Conservation (phyloP, 2,329 filamentous ascomycete species). For the Aspergillus novoparasiticus region DNA sequence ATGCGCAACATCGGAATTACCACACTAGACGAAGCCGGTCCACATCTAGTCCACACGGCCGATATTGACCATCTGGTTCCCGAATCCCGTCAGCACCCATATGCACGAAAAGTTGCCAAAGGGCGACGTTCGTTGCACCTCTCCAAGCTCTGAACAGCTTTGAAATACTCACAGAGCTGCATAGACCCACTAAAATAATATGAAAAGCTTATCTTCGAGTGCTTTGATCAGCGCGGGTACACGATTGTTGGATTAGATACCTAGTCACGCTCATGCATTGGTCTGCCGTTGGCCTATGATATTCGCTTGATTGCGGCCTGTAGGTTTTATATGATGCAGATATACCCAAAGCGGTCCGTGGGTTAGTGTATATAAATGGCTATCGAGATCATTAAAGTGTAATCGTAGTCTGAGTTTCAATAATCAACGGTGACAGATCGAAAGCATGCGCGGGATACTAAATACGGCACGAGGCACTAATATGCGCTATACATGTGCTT, state of each 20-base stretch:
- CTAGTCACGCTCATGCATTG: neutral
- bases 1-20: conserved; percentile 53
- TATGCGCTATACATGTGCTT: neutral
- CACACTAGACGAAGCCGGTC: conserved; percentile 45
- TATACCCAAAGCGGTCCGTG: neutral
- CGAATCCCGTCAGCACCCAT: conserved; percentile 42
- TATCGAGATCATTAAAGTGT: neutral
- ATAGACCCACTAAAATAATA: neutral
- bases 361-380: neutral
- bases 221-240: neutral
- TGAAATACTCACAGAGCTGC: too few relatives aligned
- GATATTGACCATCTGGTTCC: conserved; percentile 57
- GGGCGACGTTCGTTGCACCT: conserved; percentile 21
- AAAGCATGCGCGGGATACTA: neutral
- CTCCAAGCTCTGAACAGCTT: conserved; percentile 30
- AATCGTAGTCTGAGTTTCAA: neutral
- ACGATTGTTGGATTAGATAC: neutral
- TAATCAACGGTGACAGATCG: neutral
- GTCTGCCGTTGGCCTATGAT: too few relatives aligned
- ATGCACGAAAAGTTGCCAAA: conserved; percentile 41
- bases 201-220: neutral
- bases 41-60: conserved; percentile 49
- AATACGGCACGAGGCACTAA: neutral
- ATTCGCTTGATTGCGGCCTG: neutral
- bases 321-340: neutral